A percentile compares a stretch with the other conserved stretches of the same genome.
Conservation (phyloP, 169 alveolate species). For the Ichthyophthirius multifiliis region DNA sequence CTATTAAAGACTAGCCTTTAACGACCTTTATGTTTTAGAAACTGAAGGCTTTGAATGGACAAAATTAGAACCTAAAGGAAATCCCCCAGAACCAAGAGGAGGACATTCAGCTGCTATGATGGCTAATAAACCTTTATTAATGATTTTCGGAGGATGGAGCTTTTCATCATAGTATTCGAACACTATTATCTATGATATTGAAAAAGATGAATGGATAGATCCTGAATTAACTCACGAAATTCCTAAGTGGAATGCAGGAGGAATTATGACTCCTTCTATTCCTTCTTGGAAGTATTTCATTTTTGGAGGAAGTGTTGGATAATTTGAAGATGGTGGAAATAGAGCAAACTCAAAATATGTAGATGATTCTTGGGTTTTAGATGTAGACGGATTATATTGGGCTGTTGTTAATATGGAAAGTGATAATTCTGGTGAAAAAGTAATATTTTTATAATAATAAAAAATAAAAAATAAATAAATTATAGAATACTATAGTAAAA, state of each 20-base stretch:
- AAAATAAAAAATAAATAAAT: background rate
- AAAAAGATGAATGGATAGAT: slow-evolving; percentile 89
- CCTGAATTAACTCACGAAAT: slow-evolving; percentile 85
- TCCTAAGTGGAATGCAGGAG: slow-evolving; percentile 93
- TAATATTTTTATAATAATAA: background rate
- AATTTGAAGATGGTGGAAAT: slow-evolving; percentile 88
- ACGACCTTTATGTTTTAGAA: slow-evolving; percentile 88
- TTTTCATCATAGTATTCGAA: slow-evolving; percentile 84
- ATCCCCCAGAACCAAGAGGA: slow-evolving; percentile 87
- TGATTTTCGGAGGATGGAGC: slow-evolving; percentile 92
- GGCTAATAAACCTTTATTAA: slow-evolving; percentile 61
- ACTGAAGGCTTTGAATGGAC: slow-evolving; percentile 84
- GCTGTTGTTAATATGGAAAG: slow-evolving; percentile 57
- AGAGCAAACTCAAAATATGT: slow-evolving; percentile 77
- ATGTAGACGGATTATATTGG: slow-evolving; percentile 73
- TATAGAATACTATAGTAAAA: background rate
- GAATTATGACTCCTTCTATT: slow-evolving; percentile 91
- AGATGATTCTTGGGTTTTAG: slow-evolving; percentile 74
- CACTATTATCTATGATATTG: slow-evolving; percentile 83
- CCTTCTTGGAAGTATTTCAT: slow-evolving; percentile 93
- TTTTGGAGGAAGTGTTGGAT: slow-evolving; percentile 92
- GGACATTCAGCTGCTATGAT: slow-evolving; percentile 81
- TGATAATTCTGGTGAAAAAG: slow-evolving; percentile 55
- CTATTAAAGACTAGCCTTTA: slow-evolving; percentile 81
- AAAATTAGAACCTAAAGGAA: slow-evolving; percentile 77